A percentile compares a stretch with the other conserved stretches of the same genome.
phyloP scores from a whole-genome alignment of 2,329 filamentous ascomycete genomes.

The Clonostachys solani region DNA sequence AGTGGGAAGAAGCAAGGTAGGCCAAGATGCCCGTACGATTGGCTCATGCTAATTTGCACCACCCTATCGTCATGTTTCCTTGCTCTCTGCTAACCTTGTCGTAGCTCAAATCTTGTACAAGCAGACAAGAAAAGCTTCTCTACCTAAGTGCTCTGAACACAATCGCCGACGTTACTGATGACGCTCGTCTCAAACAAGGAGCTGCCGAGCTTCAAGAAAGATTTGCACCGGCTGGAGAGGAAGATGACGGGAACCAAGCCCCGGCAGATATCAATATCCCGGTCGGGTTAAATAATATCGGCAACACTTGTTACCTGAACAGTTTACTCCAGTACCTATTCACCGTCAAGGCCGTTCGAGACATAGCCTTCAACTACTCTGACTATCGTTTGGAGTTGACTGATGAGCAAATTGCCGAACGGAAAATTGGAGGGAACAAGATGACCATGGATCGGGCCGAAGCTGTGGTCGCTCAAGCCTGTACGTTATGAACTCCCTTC shows the following conservation, averaged over 20 bases:
- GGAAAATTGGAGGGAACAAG: constrained; percentile 68
- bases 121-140: constrained; percentile 18
- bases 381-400: constrained; percentile 64
- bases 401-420: constrained; percentile 57
- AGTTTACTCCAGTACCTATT: constrained; percentile 95
- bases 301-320: constrained; percentile 97
- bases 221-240: constrained; percentile 1
- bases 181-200: constrained; percentile 17
- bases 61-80: too few species aligned
- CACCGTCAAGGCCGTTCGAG: constrained; percentile 75
- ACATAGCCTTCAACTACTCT: constrained; percentile 76
- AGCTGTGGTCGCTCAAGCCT: constrained; percentile 66
- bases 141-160: constrained; percentile 27
- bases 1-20: too few species aligned
- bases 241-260: constrained; percentile 2
- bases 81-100: background rate
- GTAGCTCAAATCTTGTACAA: constrained; percentile 17
- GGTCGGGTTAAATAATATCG: constrained; percentile 86
- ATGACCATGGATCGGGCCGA: constrained; percentile 46
- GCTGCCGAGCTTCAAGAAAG: constrained; percentile 12
- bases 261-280: constrained; percentile 54
- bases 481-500: constrained; percentile 34
- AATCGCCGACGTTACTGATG: constrained; percentile 22
- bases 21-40: too few species aligned
- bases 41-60: too few species aligned